Conservation (phyloP, 1,284 basidiomycete genomes). For the Inonotus obliquus region DNA sequence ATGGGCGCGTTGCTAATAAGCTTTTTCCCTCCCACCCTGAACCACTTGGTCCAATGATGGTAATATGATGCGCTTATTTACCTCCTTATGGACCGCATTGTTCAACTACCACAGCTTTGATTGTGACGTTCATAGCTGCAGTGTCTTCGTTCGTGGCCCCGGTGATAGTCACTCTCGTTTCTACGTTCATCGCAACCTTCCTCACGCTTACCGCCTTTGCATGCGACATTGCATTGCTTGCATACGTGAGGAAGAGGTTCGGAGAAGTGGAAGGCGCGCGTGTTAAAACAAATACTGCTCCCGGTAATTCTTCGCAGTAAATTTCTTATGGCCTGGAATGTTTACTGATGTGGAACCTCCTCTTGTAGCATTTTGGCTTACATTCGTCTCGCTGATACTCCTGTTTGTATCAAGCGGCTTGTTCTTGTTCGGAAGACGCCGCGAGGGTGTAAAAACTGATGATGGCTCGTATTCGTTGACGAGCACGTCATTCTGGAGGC, state of each 20-base stretch:
- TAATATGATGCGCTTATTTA: not conserved
- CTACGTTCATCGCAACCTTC: constrained; percentile 62
- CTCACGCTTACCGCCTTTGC: constrained; percentile 66
- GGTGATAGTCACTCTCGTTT: constrained; percentile 50
- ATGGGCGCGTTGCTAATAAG: constrained; percentile 7
- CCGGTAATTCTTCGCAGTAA: constrained; percentile 38
- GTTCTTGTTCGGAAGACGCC: constrained; percentile 63
- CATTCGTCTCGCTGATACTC: constrained; percentile 58
- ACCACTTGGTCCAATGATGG: not conserved
- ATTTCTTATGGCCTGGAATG: not conserved
- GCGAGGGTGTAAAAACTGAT: constrained; percentile 40
- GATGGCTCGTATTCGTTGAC: constrained; percentile 28
- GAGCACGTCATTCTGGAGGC: constrained; percentile 11
- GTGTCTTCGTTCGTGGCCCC: constrained; percentile 58
- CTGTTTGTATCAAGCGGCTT: constrained; percentile 59
- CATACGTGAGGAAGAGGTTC: constrained; percentile 52
- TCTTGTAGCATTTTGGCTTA: constrained; percentile 64
- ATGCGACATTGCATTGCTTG: constrained; percentile 70
- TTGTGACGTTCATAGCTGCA: constrained; percentile 57
- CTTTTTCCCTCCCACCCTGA: constrained; percentile 1
- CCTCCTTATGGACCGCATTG: not conserved
- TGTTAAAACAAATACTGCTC: constrained; percentile 46
- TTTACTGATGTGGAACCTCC: not conserved
- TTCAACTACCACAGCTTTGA: constrained; percentile 43
- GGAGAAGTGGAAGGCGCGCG: constrained; percentile 38